phyloP scores from a whole-genome alignment of 2,329 filamentous ascomycete species.

The Epichloe typhina region DNA sequence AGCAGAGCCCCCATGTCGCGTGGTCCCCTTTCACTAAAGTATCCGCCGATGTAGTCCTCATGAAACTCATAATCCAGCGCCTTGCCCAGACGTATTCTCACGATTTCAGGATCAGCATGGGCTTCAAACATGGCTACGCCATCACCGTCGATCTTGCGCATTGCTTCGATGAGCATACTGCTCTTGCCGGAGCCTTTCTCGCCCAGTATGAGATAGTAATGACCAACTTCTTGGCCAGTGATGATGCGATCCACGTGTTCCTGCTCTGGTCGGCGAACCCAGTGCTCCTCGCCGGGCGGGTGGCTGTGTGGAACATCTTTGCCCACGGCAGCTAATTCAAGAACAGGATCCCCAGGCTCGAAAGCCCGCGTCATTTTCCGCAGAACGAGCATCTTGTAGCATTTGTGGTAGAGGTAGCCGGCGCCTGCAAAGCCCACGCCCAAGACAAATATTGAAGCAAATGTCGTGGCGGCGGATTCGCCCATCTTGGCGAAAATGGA shows the following conservation, averaged over 20 bases:
- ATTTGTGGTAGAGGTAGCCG: conserved; percentile 65
- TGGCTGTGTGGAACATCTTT: conserved; percentile 38
- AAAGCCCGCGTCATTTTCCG: conserved; percentile 89
- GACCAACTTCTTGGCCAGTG: conserved; percentile 55
- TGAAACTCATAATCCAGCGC: conserved; percentile 93
- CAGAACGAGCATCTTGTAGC: conserved; percentile 85
- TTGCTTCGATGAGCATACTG: conserved; percentile 88
- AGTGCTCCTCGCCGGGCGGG: conserved; percentile 33
- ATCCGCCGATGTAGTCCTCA: conserved; percentile 92
- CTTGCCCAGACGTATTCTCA: conserved; percentile 83
- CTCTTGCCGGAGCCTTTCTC: conserved; percentile 97
- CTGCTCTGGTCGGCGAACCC: conserved; percentile 80
- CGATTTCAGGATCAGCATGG: conserved; percentile 88
- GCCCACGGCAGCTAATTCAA: conserved; percentile 60
- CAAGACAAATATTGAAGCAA: conserved; percentile 61
- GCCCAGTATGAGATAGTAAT: conserved; percentile 84
- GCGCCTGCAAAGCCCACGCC: conserved; percentile 51
- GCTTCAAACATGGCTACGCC: conserved; percentile 93
- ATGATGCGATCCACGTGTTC: conserved; percentile 71
- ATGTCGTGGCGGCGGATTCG: conserved; percentile 61
- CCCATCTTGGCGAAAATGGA: conserved; percentile 47
- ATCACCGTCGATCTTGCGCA: conserved; percentile 82
- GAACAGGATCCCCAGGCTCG: conserved; percentile 77
- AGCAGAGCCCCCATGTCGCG: conserved; percentile 83
- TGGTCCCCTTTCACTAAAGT: conserved; percentile 89